A percentile compares a stretch with the other conserved stretches of the same genome.
These are phyloP conservation scores for Botrytis galanthina DNA, from an alignment of 2,329 filamentous ascomycete species.

Conservation along the genomic window DNA sequence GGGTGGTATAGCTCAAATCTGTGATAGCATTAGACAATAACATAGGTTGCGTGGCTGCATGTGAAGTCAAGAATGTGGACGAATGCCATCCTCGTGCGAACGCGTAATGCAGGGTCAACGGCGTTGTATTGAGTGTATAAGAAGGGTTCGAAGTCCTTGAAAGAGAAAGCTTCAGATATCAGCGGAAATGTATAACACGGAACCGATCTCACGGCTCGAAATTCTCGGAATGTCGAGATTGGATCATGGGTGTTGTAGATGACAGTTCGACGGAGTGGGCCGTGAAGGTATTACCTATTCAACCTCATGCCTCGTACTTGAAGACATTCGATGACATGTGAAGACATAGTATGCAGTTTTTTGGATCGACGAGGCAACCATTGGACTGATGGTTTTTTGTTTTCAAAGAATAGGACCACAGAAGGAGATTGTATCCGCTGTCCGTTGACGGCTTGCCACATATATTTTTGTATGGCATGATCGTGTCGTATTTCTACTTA, in stretches of 20 bases:
- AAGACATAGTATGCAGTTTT: neutral
- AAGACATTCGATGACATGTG: conserved; percentile 3
- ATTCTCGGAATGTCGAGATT: neutral
- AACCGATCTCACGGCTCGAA: neutral
- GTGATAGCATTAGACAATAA: neutral
- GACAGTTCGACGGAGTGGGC: too few species aligned
- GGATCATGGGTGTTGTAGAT: neutral
- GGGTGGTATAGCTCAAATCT: neutral
- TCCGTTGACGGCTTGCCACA: neutral
- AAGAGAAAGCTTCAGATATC: too few species aligned
- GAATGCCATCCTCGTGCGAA: neutral
- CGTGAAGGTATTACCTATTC: neutral
- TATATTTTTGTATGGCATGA: neutral
- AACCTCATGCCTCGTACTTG: neutral
- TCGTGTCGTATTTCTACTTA: conserved; percentile 2
- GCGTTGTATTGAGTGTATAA: neutral
- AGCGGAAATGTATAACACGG: too few species aligned
- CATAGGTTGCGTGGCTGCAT: neutral
- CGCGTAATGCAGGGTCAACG: neutral
- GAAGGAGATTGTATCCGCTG: neutral
- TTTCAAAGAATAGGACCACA: neutral
- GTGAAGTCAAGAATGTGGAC: neutral
- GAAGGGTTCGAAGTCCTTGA: neutral
- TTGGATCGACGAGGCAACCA: neutral
- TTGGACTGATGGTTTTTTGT: neutral